Percentiles rank a stretch among this genome's conserved stretches.
Conservation (phyloP, 2,329 filamentous ascomycete genomes). For the Exophiala calicioides region DNA sequence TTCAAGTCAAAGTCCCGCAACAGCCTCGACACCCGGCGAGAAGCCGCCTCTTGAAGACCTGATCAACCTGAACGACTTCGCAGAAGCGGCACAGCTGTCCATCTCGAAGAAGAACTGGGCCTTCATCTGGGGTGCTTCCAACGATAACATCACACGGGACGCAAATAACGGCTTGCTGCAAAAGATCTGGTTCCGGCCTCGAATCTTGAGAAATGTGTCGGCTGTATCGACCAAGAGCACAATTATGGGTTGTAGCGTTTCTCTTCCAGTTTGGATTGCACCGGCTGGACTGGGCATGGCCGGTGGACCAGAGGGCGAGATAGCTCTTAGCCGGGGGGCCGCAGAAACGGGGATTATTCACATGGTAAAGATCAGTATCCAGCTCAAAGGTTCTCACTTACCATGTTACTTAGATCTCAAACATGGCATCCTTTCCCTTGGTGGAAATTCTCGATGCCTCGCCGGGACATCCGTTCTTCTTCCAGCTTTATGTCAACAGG, state of each 20-base stretch:
- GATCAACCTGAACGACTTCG: conserved; percentile 28
- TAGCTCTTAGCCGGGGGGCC: conserved; percentile 40
- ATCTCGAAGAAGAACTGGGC: conserved; percentile 32
- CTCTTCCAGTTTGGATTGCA: conserved; percentile 27
- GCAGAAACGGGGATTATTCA: conserved; percentile 22
- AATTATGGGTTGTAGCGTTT: conserved; percentile 25
- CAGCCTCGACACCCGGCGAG: conserved; percentile 21
- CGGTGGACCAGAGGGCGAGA: conserved; percentile 47
- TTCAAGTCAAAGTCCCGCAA: not conserved
- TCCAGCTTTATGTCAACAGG: conserved; percentile 65
- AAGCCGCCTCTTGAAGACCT: conserved; percentile 24
- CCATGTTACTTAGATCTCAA: conserved; percentile 34
- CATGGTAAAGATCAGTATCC: conserved; percentile 55
- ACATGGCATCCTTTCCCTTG: conserved; percentile 61
- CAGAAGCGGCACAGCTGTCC: conserved; percentile 20
- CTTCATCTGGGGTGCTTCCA: conserved; percentile 33
- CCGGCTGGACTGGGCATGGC: conserved; percentile 42
- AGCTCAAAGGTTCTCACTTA: not conserved
- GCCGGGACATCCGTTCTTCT: conserved; percentile 35
- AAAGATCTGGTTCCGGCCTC: conserved; percentile 49
- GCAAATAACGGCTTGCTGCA: conserved; percentile 37
- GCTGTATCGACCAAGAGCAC: conserved; percentile 40
- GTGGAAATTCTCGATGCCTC: conserved; percentile 51
- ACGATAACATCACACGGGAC: conserved; percentile 24
- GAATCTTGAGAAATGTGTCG: conserved; percentile 45